Evolutionary conservation across 495 filamentous ascomycete species (phyloP), one percentile per base, ranked within the genome.

Genomic region (Chlorociboria aeruginascens): DNA sequence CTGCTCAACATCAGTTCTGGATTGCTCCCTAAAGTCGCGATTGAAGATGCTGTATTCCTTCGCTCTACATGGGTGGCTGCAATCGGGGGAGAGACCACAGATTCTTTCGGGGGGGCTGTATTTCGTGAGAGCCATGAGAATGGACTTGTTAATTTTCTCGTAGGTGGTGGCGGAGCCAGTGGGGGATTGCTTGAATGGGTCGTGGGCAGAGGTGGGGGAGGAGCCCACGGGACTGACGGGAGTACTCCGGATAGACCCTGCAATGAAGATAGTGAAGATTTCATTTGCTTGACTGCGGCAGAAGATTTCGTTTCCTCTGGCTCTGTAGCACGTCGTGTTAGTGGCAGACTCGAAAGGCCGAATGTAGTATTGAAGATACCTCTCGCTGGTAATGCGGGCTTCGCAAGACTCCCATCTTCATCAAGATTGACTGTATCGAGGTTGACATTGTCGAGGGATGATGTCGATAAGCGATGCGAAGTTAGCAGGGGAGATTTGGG

Each of bases 41-140:
- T 67, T 0, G 88, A 92, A 34, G 80, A 80, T 36, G 72, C 74
- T 3, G 86, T 93, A 59, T 89, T 85, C 56, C 84, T 73, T 25
- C 77, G 66, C 32, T 69, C 69, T 8, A 32, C 39, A 17, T 28
- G 51, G 49, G 68, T 66, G 2, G 67, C 52, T 8, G 65, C 49
- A 16, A 58, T 57, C 8, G 77, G 69, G 12, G 57, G 57, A 6
- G 77, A 70, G 28, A 75, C 69, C 29, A 73, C 66, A 36, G 68
- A 58, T 28, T 84, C 77, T 59, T 85, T 86, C 29, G 71, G 67
- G 31, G 71, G 56, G 3, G 74, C 73, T 9, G 79, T 80, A 58
- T 75, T 82, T 50, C 87, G 72, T n/a, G 85, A 88, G 40, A 93
- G 73, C 85, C 85, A 92, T 14, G 85, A 78, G 50, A 90, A 94